Base-by-base conservation (phyloP, 805 yeast genomes). In the Debaryomyces hansenii region DNA sequence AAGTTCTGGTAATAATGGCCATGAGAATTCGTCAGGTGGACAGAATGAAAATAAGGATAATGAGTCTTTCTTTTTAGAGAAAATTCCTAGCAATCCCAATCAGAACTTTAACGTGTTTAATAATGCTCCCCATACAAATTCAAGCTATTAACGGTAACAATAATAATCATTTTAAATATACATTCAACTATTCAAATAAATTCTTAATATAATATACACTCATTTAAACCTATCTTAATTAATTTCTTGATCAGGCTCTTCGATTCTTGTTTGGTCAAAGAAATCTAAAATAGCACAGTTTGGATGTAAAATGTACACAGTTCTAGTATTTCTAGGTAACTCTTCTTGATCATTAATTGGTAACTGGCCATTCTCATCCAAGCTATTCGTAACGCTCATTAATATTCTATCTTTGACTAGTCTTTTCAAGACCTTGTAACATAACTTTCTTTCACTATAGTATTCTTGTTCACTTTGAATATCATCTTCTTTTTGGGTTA, bases 381-480 rank as follows among this genome's bases (percentile, higher is more conserved):
- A 59, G 42, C 54, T 59, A 37, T 62, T 64, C 5, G 69, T 64
- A 28, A 73, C 73, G 44, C 69, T 66, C 89, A 92, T 82, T 58
- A 94, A 75, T 27, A 92, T 82, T 60, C 87, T 81, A 60, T 91
- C 97, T 61, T 86, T 87, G 16, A 85, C 95, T 59, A 94, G 77
- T 56, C 92, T 78, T 63, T 82, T 85, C 59, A 94, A 70, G 11
- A 94, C 96, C 66, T 90, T 92, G 55, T 76, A 78, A 0, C 90
- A 88, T 42, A 87, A 72, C 40, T 77, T 80, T 46, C 86, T 73
- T 62, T 92, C 96, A 10, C 69, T 70, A 72, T 84, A 80, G 59
- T 83, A 84, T 42, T 87, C 87, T 40, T 75, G 80, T 57, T 85
- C 96, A 5, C 85, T 74, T 27, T 79, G 74, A 35, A 94, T 70